These are phyloP conservation scores for Lactarius evosmus DNA, from an alignment of 768 basidiomycete genomes.

Conservation along the genomic window DNA sequence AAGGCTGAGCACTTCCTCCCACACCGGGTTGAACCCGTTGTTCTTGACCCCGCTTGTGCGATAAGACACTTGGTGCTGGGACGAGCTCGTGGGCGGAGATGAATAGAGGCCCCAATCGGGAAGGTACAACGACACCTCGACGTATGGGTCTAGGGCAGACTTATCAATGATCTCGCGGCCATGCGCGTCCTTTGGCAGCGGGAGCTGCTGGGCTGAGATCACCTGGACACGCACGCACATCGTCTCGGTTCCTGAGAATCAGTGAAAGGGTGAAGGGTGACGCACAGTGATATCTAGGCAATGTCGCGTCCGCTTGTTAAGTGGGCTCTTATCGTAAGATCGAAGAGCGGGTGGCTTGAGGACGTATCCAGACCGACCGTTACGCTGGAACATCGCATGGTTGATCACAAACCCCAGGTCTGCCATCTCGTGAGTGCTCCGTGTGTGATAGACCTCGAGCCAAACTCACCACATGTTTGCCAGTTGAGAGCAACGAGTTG, in stretches of 20 bases:
- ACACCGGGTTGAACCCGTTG: constrained; percentile 91
- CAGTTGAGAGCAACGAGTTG: constrained; percentile 95
- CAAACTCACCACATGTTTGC: constrained; percentile 84
- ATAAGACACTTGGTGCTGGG: constrained; percentile 47
- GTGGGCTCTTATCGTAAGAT: constrained; percentile 55
- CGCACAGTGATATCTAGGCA: constrained; percentile 61
- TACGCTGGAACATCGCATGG: constrained; percentile 91
- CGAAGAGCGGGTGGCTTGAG: constrained; percentile 82
- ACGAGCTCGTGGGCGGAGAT: constrained; percentile 33
- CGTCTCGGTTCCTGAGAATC: constrained; percentile 3
- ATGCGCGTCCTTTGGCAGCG: constrained; percentile 59
- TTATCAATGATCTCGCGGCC: constrained; percentile 61
- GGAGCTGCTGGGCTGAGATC: constrained; percentile 90
- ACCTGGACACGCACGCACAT: constrained; percentile 37
- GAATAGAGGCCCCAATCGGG: constrained; percentile 61
- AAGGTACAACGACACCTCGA: constrained; percentile 74
- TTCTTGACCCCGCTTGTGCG: constrained; percentile 69
- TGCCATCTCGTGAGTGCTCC: constrained; percentile 34
- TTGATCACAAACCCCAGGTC: constrained; percentile 92
- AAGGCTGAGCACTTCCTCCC: constrained; percentile 67
- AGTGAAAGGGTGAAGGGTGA: constrained; percentile 1
- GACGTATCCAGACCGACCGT: constrained; percentile 85
- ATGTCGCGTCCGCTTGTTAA: constrained; percentile 53
- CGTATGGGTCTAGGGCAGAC: constrained; percentile 64
- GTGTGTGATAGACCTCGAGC: not conserved